Evolutionary conservation across 2,329 filamentous ascomycete species (phyloP), one percentile per base, ranked within the genome.

Genomic region (Colletotrichum spinosum): DNA sequence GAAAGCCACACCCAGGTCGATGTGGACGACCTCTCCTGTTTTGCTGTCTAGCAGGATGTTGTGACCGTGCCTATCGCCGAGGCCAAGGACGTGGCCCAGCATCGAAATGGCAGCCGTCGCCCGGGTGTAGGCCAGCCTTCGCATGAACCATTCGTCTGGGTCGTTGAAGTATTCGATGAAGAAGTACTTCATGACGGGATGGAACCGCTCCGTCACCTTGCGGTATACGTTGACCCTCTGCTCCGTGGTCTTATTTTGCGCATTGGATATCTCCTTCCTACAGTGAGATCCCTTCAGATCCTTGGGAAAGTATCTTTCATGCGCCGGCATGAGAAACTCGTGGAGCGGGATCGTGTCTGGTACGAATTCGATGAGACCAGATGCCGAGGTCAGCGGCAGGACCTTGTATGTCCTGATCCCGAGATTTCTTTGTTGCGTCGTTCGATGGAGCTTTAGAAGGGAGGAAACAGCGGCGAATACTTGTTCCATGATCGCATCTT

Each of bases 401-500:
- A 99, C 96, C 78, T 97, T 97, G 84, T 99, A 99, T 0, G 96
- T 98, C 63, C 97, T 87, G 73, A 99, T 97, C 8, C 91, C 92
- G 10, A 99, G 84, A 69, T 92, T 92, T 6, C 96, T 90, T 74
- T 97, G 94, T 44, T 94, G 91, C 2, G 96, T 97, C 11, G 90
- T 87, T 60, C 93, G 90, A 76, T 98, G 94, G 53, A 92, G 90
- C 75, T 92, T 92, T 34, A 99, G 83, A 25, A 99, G 87, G 55
- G 92, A 92, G 63, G 94, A 98, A 25, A 97, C 96, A 78, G 97
- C 94, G 64, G 94, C 93, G 76, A 99, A 99, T 1, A 99, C 96
- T 78, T 99, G 96, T 78, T 99, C 97, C 97, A 99, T 99, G 82
- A 89, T 99, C 49, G 95, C 93, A 73, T 99, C 96, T 80, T 99